Conservation (phyloP, 129 eudicot species). For the Pseudognaphalium luteoalbum region DNA sequence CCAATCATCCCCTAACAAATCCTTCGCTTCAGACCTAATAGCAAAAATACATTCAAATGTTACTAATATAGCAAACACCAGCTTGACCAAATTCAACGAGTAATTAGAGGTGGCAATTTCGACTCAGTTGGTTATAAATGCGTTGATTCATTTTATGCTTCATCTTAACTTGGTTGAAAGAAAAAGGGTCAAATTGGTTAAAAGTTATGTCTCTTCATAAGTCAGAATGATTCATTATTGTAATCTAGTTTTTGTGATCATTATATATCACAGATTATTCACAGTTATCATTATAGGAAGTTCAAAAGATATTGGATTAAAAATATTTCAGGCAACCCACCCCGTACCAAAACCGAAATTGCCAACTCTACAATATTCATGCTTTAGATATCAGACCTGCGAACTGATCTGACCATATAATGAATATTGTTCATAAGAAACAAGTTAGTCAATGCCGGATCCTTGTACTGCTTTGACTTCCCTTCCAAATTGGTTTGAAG, state of each 20-base stretch:
- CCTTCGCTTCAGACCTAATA: constrained; percentile 93
- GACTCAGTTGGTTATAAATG: not conserved
- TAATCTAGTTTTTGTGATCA: not conserved
- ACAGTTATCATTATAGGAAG: not conserved
- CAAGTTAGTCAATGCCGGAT: constrained; percentile 75
- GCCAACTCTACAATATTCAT: not conserved
- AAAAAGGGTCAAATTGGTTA: not conserved
- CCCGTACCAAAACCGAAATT: not conserved
- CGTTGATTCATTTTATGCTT: not conserved
- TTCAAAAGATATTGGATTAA: not conserved
- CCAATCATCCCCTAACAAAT: constrained; percentile 97
- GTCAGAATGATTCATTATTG: not conserved
- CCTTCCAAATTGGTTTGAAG: constrained; percentile 94
- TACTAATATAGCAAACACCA: not conserved
- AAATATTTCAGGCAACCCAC: not conserved
- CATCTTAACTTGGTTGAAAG: not conserved
- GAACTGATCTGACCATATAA: constrained; percentile 96
- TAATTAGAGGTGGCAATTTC: not conserved
- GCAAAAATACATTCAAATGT: constrained; percentile 1
- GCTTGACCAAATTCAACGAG: constrained; percentile 1
- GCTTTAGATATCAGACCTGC: constrained; percentile 53
- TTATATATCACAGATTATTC: too few relatives aligned
- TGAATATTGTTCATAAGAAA: constrained; percentile 95
- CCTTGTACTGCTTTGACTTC: constrained; percentile 95
- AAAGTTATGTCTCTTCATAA: not conserved